phyloP scores from a whole-genome alignment of 495 filamentous ascomycete genomes.

The Penicillium nucicola region DNA sequence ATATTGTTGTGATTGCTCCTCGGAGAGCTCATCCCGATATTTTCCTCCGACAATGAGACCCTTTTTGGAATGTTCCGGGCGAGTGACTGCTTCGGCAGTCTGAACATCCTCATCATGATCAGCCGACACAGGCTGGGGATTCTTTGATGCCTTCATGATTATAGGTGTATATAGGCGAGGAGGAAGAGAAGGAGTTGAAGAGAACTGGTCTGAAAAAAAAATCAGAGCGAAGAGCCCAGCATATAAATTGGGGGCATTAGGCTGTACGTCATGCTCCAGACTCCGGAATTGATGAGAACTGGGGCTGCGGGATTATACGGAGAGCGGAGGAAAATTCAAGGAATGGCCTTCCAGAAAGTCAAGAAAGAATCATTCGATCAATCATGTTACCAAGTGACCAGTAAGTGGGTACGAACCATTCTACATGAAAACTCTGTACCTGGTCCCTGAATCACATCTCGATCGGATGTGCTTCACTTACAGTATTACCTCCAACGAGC shows the following conservation, averaged over 20 bases:
- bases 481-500: too few species aligned
- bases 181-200: background rate
- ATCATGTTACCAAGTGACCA: background rate
- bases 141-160: conserved; percentile 19
- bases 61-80: conserved; percentile 7
- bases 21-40: conserved; percentile 18
- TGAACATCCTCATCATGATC: conserved; percentile 27
- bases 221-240: background rate
- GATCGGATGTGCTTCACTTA: too few species aligned
- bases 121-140: conserved; percentile 20
- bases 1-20: conserved; percentile 18
- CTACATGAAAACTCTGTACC: background rate
- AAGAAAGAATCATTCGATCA: background rate
- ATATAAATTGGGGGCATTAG: background rate
- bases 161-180: background rate
- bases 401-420: background rate
- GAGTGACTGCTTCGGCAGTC: background rate
- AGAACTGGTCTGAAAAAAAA: background rate
- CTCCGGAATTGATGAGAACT: conserved; percentile 1
- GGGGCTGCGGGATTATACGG: conserved; percentile 8
- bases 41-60: conserved; percentile 37
- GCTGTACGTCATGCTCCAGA: conserved; percentile 2
- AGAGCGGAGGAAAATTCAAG: background rate
- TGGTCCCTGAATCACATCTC: background rate
- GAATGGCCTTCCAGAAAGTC: background rate